These are phyloP conservation scores for Populus simonii DNA, from an alignment of 345 rosid species.

Conservation along the genomic window DNA sequence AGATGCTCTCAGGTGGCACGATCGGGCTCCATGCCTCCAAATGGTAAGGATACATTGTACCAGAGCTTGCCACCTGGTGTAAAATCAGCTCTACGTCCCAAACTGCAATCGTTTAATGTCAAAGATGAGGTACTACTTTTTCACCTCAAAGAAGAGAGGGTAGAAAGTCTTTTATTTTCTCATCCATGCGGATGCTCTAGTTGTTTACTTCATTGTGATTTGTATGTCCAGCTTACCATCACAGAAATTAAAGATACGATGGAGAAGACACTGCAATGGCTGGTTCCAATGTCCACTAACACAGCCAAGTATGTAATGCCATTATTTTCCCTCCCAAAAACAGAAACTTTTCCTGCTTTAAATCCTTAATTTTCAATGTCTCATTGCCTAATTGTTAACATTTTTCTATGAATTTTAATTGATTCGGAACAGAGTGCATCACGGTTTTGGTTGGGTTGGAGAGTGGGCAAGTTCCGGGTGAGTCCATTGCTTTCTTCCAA, in stretches of 20 bases:
- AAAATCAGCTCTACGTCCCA: slow-evolving; percentile 58
- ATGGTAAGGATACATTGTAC: slow-evolving; percentile 59
- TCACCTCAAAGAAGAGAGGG: neutral
- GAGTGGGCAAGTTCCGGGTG: slow-evolving; percentile 35
- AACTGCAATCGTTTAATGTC: slow-evolving; percentile 41
- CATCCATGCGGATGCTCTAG: neutral
- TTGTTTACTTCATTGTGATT: neutral
- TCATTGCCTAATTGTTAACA: neutral
- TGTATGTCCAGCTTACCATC: slow-evolving; percentile 46
- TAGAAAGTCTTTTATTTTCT: neutral
- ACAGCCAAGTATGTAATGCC: slow-evolving; percentile 62
- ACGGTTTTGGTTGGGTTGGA: slow-evolving; percentile 40
- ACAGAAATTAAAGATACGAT: slow-evolving; percentile 68
- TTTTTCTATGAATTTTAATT: neutral
- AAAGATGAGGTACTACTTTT: slow-evolving; percentile 60
- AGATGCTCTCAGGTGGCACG: slow-evolving; percentile 54
- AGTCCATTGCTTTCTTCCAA: neutral
- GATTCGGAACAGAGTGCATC: slow-evolving; percentile 24
- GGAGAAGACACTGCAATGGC: slow-evolving; percentile 86
- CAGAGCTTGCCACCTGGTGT: slow-evolving; percentile 61
- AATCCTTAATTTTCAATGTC: neutral
- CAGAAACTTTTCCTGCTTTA: neutral
- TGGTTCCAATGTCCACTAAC: slow-evolving; percentile 72
- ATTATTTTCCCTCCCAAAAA: neutral
- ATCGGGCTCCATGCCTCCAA: slow-evolving; percentile 62